phyloP scores from a whole-genome alignment of 2,329 filamentous ascomycete species.

The Beauveria pseudobassiana region DNA sequence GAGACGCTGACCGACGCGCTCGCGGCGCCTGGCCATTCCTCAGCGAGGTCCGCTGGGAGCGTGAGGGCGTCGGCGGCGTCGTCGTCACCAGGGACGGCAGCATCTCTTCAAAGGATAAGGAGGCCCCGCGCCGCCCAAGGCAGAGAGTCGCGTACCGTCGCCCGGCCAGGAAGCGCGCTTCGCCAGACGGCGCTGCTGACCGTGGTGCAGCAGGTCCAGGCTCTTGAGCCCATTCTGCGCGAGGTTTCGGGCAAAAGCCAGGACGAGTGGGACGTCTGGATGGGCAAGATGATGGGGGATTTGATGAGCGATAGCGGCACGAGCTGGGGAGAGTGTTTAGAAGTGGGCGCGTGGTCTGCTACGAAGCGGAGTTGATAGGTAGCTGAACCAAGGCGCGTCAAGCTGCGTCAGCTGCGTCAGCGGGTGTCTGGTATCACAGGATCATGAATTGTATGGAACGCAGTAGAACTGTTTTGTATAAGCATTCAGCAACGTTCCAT shows the following conservation, averaged over 20 bases:
- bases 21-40: constrained; percentile 79
- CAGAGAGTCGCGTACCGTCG: constrained; percentile 37
- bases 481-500: constrained; percentile 1
- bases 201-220: constrained; percentile 76
- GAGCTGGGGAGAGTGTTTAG: constrained; percentile 78
- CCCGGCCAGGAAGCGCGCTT: constrained; percentile 62
- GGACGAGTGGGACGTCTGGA: constrained; percentile 90
- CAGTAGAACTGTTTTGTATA: background rate
- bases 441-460: background rate
- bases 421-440: background rate
- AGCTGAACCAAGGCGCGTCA: constrained; percentile 7
- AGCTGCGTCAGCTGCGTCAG: background rate
- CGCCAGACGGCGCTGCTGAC: constrained; percentile 66
- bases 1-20: constrained; percentile 61
- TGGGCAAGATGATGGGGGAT: constrained; percentile 78
- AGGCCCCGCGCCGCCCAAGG: background rate
- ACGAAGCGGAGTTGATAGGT: constrained; percentile 51
- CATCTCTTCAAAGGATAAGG: background rate
- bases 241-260: constrained; percentile 79
- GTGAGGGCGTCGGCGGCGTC: constrained; percentile 59
- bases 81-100: constrained; percentile 50
- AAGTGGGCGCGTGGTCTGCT: constrained; percentile 80
- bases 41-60: constrained; percentile 80
- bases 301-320: constrained; percentile 72
- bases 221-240: constrained; percentile 72